Evolutionary conservation across 495 filamentous ascomycete species (phyloP).

Genomic region (Gamarada debralockiae): DNA sequence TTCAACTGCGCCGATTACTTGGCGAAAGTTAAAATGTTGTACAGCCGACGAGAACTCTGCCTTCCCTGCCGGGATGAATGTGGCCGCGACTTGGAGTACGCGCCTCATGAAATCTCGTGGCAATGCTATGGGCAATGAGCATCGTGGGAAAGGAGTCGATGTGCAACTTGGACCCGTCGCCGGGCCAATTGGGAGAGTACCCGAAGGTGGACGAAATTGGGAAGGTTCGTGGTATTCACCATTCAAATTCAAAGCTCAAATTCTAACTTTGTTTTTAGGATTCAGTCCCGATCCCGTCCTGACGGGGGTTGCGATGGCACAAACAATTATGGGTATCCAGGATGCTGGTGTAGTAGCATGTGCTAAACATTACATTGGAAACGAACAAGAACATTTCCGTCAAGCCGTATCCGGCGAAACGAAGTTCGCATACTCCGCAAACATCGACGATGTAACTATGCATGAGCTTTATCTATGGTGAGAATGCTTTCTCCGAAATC

Average conservation of each 20-base stretch:
- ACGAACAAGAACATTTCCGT: slow-evolving; percentile 82
- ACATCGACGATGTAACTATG: slow-evolving; percentile 90
- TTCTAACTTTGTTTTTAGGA: slow-evolving; percentile 26
- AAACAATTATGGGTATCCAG: slow-evolving; percentile 79
- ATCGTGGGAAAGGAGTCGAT: slow-evolving; percentile 78
- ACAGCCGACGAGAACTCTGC: slow-evolving; percentile 71
- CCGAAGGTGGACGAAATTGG: slow-evolving; percentile 89
- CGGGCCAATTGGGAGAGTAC: slow-evolving; percentile 72
- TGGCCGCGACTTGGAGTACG: slow-evolving; percentile 65
- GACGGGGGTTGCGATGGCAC: slow-evolving; percentile 66
- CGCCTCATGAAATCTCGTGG: slow-evolving; percentile 69
- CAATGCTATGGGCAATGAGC: slow-evolving; percentile 74
- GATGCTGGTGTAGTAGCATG: slow-evolving; percentile 77
- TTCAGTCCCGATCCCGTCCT: slow-evolving; percentile 73
- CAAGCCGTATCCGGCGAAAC: slow-evolving; percentile 55
- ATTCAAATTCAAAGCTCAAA: neutral
- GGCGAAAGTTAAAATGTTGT: neutral
- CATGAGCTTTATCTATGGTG: slow-evolving; percentile 92
- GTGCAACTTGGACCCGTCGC: slow-evolving; percentile 86
- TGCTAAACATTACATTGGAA: slow-evolving; percentile 77
- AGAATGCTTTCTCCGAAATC: slow-evolving; percentile 26
- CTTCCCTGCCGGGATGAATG: slow-evolving; percentile 78
- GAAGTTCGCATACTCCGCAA: slow-evolving; percentile 63
- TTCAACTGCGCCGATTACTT: neutral
- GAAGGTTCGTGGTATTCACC: slow-evolving; percentile 41